These are phyloP conservation scores for Favolaschia claudopus DNA, from an alignment of 768 basidiomycete species.

Conservation along the genomic window DNA sequence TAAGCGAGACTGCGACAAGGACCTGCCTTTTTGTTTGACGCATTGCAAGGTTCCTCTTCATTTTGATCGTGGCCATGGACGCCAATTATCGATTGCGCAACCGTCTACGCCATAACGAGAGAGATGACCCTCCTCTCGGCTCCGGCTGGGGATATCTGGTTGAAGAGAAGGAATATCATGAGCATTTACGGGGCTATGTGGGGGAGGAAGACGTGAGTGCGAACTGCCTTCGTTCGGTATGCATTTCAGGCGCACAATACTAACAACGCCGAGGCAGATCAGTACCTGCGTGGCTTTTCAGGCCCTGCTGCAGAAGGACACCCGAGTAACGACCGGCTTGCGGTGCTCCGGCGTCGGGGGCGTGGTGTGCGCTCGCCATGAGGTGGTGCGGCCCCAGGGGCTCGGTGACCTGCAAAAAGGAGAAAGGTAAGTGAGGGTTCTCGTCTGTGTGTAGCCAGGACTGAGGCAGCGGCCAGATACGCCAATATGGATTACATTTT, in stretches of 20 bases:
- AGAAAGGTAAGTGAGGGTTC: conserved; percentile 25
- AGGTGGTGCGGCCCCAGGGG: conserved; percentile 13
- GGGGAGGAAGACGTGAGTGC: background rate
- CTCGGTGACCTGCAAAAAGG: conserved; percentile 30
- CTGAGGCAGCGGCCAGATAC: conserved; percentile 8
- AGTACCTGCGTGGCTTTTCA: conserved; percentile 13
- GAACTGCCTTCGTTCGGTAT: background rate
- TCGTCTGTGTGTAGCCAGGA: background rate
- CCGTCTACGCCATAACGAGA: background rate
- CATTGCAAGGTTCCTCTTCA: background rate
- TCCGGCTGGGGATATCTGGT: background rate
- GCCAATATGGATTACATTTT: conserved; percentile 31
- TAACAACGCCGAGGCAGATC: background rate
- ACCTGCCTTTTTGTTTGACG: no score
- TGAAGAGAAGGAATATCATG: background rate
- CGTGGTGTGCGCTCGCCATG: no score
- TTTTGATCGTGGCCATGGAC: background rate
- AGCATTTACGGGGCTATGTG: background rate
- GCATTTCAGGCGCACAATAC: background rate
- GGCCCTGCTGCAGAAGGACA: conserved; percentile 20
- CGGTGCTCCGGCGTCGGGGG: no score
- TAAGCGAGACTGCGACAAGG: no score
- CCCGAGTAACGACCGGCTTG: no score
- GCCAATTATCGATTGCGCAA: background rate
- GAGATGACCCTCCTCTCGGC: background rate